Percentiles rank a stretch among this genome's conserved stretches.
Conservation (phyloP, 768 basidiomycete species). For the Auricularia auricula-judae region DNA sequence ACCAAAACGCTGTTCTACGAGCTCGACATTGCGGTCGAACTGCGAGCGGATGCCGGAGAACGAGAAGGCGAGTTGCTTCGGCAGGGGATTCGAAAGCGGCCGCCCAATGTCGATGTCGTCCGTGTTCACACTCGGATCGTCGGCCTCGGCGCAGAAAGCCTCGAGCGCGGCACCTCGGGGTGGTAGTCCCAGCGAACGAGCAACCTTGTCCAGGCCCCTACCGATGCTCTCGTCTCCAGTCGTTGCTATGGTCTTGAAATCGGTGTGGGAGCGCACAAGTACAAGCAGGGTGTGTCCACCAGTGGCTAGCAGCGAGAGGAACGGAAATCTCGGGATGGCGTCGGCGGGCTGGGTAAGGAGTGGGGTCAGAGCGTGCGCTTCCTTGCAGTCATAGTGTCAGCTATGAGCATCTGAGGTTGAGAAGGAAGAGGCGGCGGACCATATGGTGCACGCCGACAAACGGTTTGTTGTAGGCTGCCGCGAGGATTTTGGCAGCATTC, state of each 20-base stretch:
- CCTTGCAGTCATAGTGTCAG: conserved; percentile 26
- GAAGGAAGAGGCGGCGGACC: conserved; percentile 33
- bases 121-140: background rate
- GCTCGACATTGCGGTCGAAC: conserved; percentile 46
- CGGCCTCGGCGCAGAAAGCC: conserved; percentile 37
- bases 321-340: conserved; percentile 56
- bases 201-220: conserved; percentile 73
- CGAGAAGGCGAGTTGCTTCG: conserved; percentile 56
- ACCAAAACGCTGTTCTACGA: conserved; percentile 15
- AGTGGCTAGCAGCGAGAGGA: conserved; percentile 78
- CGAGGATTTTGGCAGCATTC: conserved; percentile 78
- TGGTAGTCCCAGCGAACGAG: conserved; percentile 54
- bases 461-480: conserved; percentile 66
- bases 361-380: conserved; percentile 85
- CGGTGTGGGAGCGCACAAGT: conserved; percentile 45
- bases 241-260: conserved; percentile 62
- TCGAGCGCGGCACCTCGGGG: conserved; percentile 82
- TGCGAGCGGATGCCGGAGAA: conserved; percentile 68
- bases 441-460: conserved; percentile 91
- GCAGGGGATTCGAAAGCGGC: conserved; percentile 27
- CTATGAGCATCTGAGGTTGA: background rate
- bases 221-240: conserved; percentile 71
- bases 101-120: conserved; percentile 16
- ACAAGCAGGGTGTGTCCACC: conserved; percentile 93
- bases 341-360: conserved; percentile 45